Conservation (phyloP, 2,329 filamentous ascomycete genomes). For the Fusarium phyllophilum region DNA sequence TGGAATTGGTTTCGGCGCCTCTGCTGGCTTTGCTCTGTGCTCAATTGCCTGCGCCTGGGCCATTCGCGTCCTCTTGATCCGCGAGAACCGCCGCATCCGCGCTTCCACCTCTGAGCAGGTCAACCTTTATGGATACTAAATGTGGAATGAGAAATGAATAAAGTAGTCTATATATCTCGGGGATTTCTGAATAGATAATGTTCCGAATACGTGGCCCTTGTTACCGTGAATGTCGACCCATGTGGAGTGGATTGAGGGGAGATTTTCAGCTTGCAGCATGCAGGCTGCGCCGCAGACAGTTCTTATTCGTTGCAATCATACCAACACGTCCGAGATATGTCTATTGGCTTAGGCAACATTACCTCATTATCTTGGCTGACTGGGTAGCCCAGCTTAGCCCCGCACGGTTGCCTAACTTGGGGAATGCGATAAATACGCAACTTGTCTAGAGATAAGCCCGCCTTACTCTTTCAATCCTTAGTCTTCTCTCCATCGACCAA, state of each 20-base stretch:
- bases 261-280: neutral
- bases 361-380: neutral
- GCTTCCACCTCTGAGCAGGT: slow-evolving; percentile 47
- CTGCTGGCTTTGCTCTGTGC: slow-evolving; percentile 53
- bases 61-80: slow-evolving; percentile 53
- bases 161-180: neutral
- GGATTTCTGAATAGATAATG: neutral
- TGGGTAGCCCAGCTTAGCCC: neutral
- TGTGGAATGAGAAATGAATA: neutral
- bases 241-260: neutral
- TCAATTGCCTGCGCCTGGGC: slow-evolving; percentile 55
- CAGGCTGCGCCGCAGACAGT: neutral
- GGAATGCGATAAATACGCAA: neutral
- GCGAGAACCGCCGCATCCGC: slow-evolving; percentile 54
- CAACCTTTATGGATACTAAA: slow-evolving; percentile 53
- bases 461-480: neutral
- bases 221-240: neutral
- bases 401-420: slow-evolving; percentile 21
- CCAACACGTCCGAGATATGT: neutral
- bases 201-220: too few relatives aligned
- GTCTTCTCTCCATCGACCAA: neutral
- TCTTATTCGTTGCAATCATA: neutral
- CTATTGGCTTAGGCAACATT: neutral
- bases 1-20: slow-evolving; percentile 56
- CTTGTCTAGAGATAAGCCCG: neutral